A percentile compares a stretch with the other conserved stretches of the same genome.
phyloP scores from a whole-genome alignment of 306 rosid species.

The Gastrolobium villosum region DNA sequence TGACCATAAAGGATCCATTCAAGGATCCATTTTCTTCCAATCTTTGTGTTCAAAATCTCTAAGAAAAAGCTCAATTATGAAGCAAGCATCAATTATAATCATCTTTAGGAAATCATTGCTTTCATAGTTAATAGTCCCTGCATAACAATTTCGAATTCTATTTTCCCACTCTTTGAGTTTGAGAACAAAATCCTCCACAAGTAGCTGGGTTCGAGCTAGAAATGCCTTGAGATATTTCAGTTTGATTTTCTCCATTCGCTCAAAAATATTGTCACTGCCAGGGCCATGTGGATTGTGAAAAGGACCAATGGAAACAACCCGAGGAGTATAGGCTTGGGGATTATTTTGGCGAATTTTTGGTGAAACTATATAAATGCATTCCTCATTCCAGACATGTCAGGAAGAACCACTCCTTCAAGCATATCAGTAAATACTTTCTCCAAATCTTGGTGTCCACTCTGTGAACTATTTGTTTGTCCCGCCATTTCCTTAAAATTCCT shows the following conservation, averaged over 20 bases:
- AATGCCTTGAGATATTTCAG: constrained; percentile 1
- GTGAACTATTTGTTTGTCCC: neutral
- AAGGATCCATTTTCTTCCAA: too few relatives aligned
- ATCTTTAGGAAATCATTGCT: constrained; percentile 38
- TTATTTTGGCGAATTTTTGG: neutral
- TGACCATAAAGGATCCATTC: neutral
- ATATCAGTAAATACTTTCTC: too few relatives aligned
- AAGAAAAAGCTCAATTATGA: constrained; percentile 35
- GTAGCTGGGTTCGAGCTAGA: neutral
- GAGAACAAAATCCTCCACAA: neutral
- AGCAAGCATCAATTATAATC: constrained; percentile 35
- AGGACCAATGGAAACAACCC: neutral
- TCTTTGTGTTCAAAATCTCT: rapidly evolving
- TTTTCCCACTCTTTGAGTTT: neutral
- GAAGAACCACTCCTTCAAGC: neutral
- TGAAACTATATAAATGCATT: neutral
- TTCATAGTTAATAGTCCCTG: neutral
- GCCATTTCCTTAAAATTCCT: neutral
- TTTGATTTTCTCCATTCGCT: constrained; percentile 12
- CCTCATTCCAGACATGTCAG: neutral
- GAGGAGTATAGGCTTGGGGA: neutral
- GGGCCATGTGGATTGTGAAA: neutral
- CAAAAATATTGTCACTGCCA: neutral
- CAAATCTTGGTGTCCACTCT: neutral
- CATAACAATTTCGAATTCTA: neutral